A percentile compares a stretch with the other conserved stretches of the same genome.
phyloP scores from a whole-genome alignment of 352 stramenopile species.

The Halophytophthora polymorphica region DNA sequence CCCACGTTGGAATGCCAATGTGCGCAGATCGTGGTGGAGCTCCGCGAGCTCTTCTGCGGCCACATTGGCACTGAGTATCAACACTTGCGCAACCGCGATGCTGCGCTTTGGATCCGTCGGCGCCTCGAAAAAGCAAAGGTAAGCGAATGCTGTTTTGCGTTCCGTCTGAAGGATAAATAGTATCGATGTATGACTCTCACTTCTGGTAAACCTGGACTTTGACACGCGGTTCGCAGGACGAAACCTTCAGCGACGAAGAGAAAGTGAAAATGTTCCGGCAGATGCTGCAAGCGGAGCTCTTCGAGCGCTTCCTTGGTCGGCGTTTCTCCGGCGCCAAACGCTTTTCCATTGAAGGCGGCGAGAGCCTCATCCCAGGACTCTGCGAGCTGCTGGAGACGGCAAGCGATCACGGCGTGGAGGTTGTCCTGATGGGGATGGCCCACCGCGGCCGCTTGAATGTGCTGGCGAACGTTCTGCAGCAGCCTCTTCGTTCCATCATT shows the following conservation, averaged over 20 bases:
- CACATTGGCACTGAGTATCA: constrained; percentile 98
- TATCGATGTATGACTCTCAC: background rate
- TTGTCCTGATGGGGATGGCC: constrained; percentile 99
- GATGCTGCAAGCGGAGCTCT: constrained; percentile 95
- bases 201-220: background rate
- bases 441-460: constrained; percentile 98
- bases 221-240: constrained; percentile 20
- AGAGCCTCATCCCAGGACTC: constrained; percentile 95
- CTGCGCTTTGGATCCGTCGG: constrained; percentile 76
- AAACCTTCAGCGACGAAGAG: constrained; percentile 72
- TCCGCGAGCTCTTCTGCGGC: constrained; percentile 96
- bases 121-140: constrained; percentile 67
- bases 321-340: constrained; percentile 95
- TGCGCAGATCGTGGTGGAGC: constrained; percentile 90
- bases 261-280: constrained; percentile 94
- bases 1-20: constrained; percentile 84
- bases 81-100: constrained; percentile 94
- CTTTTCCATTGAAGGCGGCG: constrained; percentile 98
- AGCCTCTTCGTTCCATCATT: constrained; percentile 95
- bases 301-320: constrained; percentile 97
- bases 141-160: background rate
- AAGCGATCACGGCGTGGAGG: constrained; percentile 94
- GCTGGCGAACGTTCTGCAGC: constrained; percentile 97
- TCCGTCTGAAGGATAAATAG: background rate
- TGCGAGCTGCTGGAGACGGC: constrained; percentile 94